Conservation (phyloP, 129 eudicot genomes). For the Ambrosia trifida region DNA sequence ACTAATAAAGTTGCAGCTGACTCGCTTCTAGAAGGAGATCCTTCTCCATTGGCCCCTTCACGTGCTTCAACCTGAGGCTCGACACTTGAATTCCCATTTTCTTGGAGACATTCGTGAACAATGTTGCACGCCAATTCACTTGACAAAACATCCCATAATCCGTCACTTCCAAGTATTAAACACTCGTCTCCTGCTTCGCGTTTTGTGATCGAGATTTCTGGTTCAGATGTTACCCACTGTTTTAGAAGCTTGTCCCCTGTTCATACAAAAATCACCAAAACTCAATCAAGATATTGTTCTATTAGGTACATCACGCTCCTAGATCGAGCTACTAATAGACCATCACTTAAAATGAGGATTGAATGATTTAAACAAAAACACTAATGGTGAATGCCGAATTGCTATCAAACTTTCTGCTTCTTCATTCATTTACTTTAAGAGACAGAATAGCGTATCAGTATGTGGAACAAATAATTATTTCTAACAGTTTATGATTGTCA, state of each 20-base stretch:
- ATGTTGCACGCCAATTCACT: conserved; percentile 38
- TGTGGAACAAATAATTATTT: neutral
- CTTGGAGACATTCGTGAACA: conserved; percentile 32
- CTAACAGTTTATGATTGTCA: neutral
- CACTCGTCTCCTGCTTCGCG: conserved; percentile 42
- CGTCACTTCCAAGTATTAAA: conserved; percentile 50
- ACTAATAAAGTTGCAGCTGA: conserved; percentile 46
- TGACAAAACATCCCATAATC: conserved; percentile 54
- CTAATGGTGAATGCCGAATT: neutral
- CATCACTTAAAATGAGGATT: neutral
- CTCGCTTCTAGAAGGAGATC: conserved; percentile 27
- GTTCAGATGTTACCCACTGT: conserved; percentile 49
- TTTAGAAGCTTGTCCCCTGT: conserved; percentile 50
- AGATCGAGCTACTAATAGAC: conserved; percentile 1
- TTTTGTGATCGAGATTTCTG: conserved; percentile 46
- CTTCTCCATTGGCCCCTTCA: conserved; percentile 18
- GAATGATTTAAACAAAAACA: neutral
- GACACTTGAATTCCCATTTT: neutral
- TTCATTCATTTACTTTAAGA: conserved; percentile 14
- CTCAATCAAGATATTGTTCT: neutral
- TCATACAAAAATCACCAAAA: conserved; percentile 2
- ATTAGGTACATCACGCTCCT: neutral
- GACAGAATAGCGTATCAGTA: conserved; percentile 1
- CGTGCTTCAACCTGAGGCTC: conserved; percentile 1
- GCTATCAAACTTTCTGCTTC: conserved; percentile 15